Base-by-base conservation (phyloP, 176 grass and related monocot species). In the Guadua angustifolia region DNA sequence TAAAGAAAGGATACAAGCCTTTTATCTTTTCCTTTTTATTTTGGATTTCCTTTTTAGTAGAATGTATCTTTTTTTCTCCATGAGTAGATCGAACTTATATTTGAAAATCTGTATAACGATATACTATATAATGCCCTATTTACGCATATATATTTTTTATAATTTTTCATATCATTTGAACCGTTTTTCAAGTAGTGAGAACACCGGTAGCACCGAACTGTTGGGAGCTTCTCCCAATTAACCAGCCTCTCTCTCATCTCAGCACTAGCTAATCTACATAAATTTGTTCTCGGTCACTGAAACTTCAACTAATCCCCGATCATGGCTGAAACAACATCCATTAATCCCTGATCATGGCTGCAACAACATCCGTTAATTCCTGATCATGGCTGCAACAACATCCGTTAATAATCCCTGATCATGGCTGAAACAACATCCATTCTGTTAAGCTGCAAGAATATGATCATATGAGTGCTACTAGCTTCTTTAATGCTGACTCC, bases 401-500 rank as follows among this genome's bases (percentile, higher is more conserved):
- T 25, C 47, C 35, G 4, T 19, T 56, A n/a, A n/a, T 1, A 8
- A 11, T 40, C 0, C 35, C 32, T 38, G 50, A 56, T 75, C 72
- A 55, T 53, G 33, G 9, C 32, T n/a, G 18, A 35, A 55, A 8
- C 46, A 21, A 6, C 26, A 32, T 25, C 47, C 35, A 36, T 19
- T 56, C n/a, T 16, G 2, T 43, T 61, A 18, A 7, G 66, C 49
- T 58, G 66, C 64, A 32, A 32, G 25, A 45, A 21, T 6, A 62
- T 0, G 5, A 18, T 9, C 10, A 5, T 24, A 80, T 5, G 49
- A 42, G 38, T 33, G 7, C 42, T 1, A 32, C 25, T 36, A 36
- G 35, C 35, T 26, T 58, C 21, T 57, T 73, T 15, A 17, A 39
- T 55, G 26, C 52, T 69, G 51, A 89, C 67, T 74, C 69, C 45